Evolutionary conservation across 306 rosid species (phyloP).

Genomic region (Benincasa hispida): DNA sequence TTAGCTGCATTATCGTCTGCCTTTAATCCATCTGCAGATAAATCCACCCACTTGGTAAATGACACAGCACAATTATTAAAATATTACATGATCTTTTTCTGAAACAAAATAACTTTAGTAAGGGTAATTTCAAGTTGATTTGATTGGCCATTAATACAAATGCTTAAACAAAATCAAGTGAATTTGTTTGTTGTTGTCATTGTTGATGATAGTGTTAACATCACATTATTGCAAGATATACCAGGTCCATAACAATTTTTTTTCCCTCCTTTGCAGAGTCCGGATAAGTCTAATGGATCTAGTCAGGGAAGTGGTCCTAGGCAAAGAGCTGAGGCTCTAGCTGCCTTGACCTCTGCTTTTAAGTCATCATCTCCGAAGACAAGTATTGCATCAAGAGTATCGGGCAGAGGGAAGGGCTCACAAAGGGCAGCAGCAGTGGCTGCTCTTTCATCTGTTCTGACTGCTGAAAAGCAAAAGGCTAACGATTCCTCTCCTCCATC

Average conservation of each 20-base stretch:
- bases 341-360: slow-evolving; percentile 84
- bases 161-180: neutral
- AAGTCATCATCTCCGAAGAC: slow-evolving; percentile 46
- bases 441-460: slow-evolving; percentile 87
- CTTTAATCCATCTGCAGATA: slow-evolving; percentile 37
- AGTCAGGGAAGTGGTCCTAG: slow-evolving; percentile 76
- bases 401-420: slow-evolving; percentile 60
- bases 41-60: slow-evolving; percentile 30
- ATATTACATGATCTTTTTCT: neutral
- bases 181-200: neutral
- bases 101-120: neutral
- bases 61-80: neutral
- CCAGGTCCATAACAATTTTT: neutral
- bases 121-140: neutral
- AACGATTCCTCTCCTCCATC: slow-evolving; percentile 61
- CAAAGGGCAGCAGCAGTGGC: slow-evolving; percentile 99
- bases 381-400: slow-evolving; percentile 27
- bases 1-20: slow-evolving; percentile 52
- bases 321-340: slow-evolving; percentile 98
- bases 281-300: slow-evolving; percentile 58
- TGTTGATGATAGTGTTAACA: neutral
- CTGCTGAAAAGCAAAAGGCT: slow-evolving; percentile 75
- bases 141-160: neutral
- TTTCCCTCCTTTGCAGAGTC: slow-evolving; percentile 18
- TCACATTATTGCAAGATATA: neutral